Conservation (phyloP, 306 rosid genomes). For the Ormosia emarginata region DNA sequence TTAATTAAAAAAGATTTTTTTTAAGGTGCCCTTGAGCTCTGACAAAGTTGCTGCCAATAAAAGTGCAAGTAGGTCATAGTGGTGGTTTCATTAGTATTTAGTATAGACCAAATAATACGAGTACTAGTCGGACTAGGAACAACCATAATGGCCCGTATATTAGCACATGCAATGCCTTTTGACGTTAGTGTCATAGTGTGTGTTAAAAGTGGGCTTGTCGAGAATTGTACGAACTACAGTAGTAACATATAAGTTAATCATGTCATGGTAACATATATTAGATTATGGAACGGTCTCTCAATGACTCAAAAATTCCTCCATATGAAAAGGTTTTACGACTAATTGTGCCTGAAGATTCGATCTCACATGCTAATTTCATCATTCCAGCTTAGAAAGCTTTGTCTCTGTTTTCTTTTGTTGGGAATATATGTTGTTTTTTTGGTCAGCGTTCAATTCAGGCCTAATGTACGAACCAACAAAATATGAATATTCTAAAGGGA, state of each 20-base stretch:
- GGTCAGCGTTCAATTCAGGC: not conserved
- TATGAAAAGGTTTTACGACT: not conserved
- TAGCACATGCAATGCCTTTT: slow-evolving; percentile 45
- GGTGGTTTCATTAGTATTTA: not conserved
- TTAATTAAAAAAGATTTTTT: too few relatives aligned
- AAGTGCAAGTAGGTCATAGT: not conserved
- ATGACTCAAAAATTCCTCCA: not conserved
- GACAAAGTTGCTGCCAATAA: slow-evolving; percentile 1
- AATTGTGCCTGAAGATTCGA: not conserved
- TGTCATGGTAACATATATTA: not conserved
- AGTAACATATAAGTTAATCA: slow-evolving; percentile 11
- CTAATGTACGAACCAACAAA: not conserved
- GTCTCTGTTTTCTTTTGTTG: not conserved
- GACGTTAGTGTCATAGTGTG: not conserved
- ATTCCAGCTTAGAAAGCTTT: not conserved
- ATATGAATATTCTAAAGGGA: not conserved
- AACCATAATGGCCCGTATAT: not conserved
- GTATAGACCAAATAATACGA: not conserved
- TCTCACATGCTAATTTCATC: slow-evolving; percentile 8
- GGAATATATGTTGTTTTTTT: not conserved
- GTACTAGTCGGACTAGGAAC: not conserved
- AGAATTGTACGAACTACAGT: slow-evolving; percentile 24
- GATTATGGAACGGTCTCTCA: not conserved
- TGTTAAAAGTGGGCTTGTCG: not conserved
- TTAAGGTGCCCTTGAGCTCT: not conserved